A percentile compares a stretch with the other conserved stretches of the same genome.
phyloP scores from a whole-genome alignment of 148 eudicot genomes.

The Arctostaphylos glauca region DNA sequence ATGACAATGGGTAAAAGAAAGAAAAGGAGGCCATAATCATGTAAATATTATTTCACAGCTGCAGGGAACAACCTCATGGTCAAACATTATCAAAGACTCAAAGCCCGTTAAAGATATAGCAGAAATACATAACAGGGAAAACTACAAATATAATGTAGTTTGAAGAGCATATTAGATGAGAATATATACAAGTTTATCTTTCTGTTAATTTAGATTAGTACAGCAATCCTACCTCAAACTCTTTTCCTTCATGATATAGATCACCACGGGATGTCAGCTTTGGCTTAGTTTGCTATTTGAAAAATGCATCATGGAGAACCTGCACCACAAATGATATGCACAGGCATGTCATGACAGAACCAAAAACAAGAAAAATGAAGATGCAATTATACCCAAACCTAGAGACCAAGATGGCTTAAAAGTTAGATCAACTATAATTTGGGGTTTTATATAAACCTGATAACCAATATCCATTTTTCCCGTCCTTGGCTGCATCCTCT shows the following conservation, averaged over 20 bases:
- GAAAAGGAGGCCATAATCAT: background rate
- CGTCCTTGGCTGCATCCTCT: slow-evolving; percentile 99
- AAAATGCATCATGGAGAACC: slow-evolving; percentile 98
- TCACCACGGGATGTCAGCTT: too few species aligned
- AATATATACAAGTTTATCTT: background rate
- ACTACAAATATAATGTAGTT: background rate
- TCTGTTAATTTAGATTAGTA: background rate
- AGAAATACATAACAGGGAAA: background rate
- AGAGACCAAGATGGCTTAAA: slow-evolving; percentile 2
- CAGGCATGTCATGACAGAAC: background rate
- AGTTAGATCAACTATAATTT: background rate
- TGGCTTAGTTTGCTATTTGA: slow-evolving; percentile 91
- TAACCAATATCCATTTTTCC: slow-evolving; percentile 99
- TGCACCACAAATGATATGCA: slow-evolving; percentile 26
- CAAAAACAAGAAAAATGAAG: background rate
- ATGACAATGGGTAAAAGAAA: background rate
- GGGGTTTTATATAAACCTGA: slow-evolving; percentile 47
- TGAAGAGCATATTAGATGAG: background rate
- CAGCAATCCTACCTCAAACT: slow-evolving; percentile 67
- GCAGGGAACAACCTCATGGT: background rate
- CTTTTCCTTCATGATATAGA: slow-evolving; percentile 90
- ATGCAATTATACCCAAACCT: background rate
- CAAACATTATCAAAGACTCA: slow-evolving; percentile 4
- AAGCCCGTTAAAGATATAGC: background rate
- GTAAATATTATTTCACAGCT: background rate